Evolutionary conservation across 2,329 filamentous ascomycete genomes (phyloP), one percentile per base, ranked within the genome.

Genomic region (Graphium sp.): DNA sequence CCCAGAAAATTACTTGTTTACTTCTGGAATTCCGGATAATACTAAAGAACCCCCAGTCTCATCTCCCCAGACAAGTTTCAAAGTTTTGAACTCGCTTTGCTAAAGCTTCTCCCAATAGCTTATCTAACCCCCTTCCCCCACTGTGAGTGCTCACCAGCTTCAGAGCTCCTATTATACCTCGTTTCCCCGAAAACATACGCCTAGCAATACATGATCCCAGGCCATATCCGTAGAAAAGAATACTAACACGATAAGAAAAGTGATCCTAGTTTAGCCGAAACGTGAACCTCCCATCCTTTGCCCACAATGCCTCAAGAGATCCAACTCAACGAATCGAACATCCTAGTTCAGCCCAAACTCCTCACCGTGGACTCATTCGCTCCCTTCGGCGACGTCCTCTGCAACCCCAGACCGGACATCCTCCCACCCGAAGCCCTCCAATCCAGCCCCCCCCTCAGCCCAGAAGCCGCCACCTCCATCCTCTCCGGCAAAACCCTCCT

Each of bases 311-410:
- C 27, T 12, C 28, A 24, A 17, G 25, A 33, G n/a, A 17, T 37
- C 25, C 33, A 30, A 15, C 28, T 34, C 29, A 32, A 27, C 11
- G 25, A 35, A 21, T 29, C 38, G 23, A 34, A 34, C 7, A 28
- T 53, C 25, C 33, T 37, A 13, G 31, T 89, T 39, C 57, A 57
- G 15, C 65, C 78, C 7, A 56, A 64, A 39, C 68, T 71, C n/a
- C 66, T 94, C 29, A 78, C 72, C 7, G 64, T 67, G 25, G 55
- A 60, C 5, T 55, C 67, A 29, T 95, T 94, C 52, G 59, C 71
- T 10, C 62, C 69, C 24, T 98, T 91, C 50, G 89, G 89, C 47
- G 75, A 79, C 31, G 82, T 89, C 26, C 67, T 94, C 40, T 58
- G 73, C 46, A 82, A 87, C 46, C 81, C 82, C 18, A 59, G 63